Percentiles rank a stretch among this genome's conserved stretches.
These are phyloP conservation scores for Phytophthora cactorum DNA, from an alignment of 352 stramenopile species.

Conservation along the genomic window DNA sequence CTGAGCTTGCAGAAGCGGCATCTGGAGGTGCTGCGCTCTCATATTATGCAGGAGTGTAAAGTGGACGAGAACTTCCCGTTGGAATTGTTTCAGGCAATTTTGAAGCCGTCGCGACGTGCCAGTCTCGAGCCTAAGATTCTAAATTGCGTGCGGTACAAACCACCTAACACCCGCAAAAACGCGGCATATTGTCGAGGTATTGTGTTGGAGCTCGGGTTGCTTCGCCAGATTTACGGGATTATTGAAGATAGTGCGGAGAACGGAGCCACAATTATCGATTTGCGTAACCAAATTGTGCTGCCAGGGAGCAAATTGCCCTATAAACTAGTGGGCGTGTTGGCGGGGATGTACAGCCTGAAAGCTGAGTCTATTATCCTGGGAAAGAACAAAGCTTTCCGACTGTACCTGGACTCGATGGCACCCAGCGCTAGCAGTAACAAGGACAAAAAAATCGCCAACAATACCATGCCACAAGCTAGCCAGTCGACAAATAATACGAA, in stretches of 20 bases:
- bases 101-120: constrained; percentile 59
- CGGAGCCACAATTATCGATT: constrained; percentile 76
- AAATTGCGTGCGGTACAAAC: constrained; percentile 81
- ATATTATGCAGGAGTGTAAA: constrained; percentile 78
- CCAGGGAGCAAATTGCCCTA: constrained; percentile 82
- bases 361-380: constrained; percentile 79
- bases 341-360: constrained; percentile 72
- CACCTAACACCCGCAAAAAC: constrained; percentile 19
- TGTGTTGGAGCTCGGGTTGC: constrained; percentile 65
- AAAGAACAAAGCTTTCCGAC: constrained; percentile 83
- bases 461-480: neutral
- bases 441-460: constrained; percentile 2
- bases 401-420: constrained; percentile 56
- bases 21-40: constrained; percentile 62
- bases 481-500: constrained; percentile 17
- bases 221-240: constrained; percentile 73
- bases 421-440: constrained; percentile 20
- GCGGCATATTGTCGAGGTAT: constrained; percentile 43
- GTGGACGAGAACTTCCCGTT: constrained; percentile 61
- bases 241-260: constrained; percentile 73
- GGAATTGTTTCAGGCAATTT: constrained; percentile 78
- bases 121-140: constrained; percentile 77
- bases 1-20: constrained; percentile 74
- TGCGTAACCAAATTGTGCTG: constrained; percentile 74
- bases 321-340: constrained; percentile 73